Base-by-base conservation (phyloP, 768 basidiomycete species). In the Suillus placidus region DNA sequence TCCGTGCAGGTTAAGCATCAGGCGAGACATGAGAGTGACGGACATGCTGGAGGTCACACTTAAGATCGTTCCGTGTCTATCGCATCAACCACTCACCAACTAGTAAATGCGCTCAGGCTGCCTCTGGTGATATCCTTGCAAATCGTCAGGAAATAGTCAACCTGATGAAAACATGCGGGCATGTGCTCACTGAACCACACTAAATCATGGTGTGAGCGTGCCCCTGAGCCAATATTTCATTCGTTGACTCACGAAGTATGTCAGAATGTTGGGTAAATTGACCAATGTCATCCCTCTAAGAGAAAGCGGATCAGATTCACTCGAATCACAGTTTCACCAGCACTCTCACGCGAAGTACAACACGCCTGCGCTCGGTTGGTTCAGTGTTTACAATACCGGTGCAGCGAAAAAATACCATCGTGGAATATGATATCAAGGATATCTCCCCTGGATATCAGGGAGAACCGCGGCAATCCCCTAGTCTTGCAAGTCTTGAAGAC, bases 1-100 rank as follows among this genome's bases (percentile, higher is more conserved):
- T 72, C 78, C 72, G 68, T 86, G 82, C 6, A 87, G 79, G 71
- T 87, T 87, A 51, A 87, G 80, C 79, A 86, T 84, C 2, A 87
- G 78, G 18, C 85, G 84, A 14, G 84, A 85, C 75, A 86, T 82
- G 80, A 86, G 79, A 2, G 80, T 81, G 6, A 85, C 77, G 5
- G 85, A 84, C 13, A 85, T 75, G 67, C 85, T 85, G 52, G 6
- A 42, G 37, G 12, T 35, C 54, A n/a, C 35, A 13, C 5, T 34
- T 13, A 55, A 20, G 20, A n/a, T 55, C 34, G 12, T 6, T 12
- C 12, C 0, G 34, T 55, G 6, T 55, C 10, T 34, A n/a, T 55
- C 20, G 3, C 34, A 55, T 34, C 3, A 12, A n/a, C 20, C 20
- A 55, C 81, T 37, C 52, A 84, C 85, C 78, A 76, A 80, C 81